Base-by-base conservation (phyloP, 2,329 filamentous ascomycete genomes). In the Xylaria sp. region DNA sequence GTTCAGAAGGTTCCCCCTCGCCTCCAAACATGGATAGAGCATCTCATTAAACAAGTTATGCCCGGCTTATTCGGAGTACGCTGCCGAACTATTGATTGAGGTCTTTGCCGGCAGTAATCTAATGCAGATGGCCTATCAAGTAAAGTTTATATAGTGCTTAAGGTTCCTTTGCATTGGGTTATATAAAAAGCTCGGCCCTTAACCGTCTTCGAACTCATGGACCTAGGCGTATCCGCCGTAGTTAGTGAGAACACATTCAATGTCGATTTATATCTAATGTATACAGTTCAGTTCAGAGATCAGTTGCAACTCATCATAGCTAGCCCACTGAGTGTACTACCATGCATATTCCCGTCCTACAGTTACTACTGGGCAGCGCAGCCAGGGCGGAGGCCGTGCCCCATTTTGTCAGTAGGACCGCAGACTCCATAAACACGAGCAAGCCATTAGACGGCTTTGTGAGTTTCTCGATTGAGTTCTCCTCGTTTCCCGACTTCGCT, bases 381-480 rank as follows among this genome's bases (percentile, higher is more conserved):
- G 53, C 24, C 7, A 52, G 52, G 20, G 63, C 63, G 19, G 56
- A 55, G 9, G 51, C 59, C 19, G 39, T 57, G 26, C 48, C 46
- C 2, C 42, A 51, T n/a, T 24, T 41, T 22, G 26, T 63, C 21
- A 57, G 48, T 17, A 48, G 34, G 24, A 48, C 53, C 37, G 21
- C 53, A 13, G 54, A 48, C 17, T 47, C 54, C 1, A 38, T 56
- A 44, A 58, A 52, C 39, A 57, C 63, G 8, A 68, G 62, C 19
- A 54, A 68, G 4, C 70, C 73, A 2, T 63, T 74, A n/a, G 71
- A 74, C n/a, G 68, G 71, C 2, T 76, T 73, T 47, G 67, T 74
- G 48, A 74, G 71, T 63, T 74, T 69, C 56, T 74, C 71, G 4
- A 74, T 75, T 40, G 72, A 74, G 50, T 73, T 75, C 52, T 64